Evolutionary conservation across 2,329 filamentous ascomycete genomes (phyloP), one percentile per base, ranked within the genome.

Genomic region (Aspergillus caelatus): DNA sequence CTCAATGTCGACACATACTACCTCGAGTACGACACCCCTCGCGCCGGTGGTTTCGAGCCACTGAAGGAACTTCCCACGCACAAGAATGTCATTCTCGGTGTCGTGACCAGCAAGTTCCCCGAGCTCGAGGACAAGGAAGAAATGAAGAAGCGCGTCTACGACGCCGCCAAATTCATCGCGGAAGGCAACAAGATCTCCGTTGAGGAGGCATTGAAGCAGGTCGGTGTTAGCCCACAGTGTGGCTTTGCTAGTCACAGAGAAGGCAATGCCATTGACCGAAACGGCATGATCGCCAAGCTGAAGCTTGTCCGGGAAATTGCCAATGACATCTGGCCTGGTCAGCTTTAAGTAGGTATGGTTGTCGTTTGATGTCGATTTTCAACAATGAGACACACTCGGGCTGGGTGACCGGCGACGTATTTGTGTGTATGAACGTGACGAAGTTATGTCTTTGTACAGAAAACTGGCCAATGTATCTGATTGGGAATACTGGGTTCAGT

Each of bases 261-360:
- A 70, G 91, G 91, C 0, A 93, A 94, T 73, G 84, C 87, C 16
- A 81, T 94, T 60, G 85, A 83, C 26, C 81, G 87, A 66, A 86
- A 91, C 53, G 90, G 91, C 65, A 89, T 93, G 88, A 86, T 86
- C 79, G 87, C 85, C 76, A 94, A 93, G 81, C 78, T 94, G 71
- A 81, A 85, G 68, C 79, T 94, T 58, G 89, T 93, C 21, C 85
- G 90, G 67, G 82, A 87, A 69, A 87, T 94, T 71, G 90, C 91
- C 3, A 86, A 93, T 72, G 86, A 89, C 71, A 85, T 93, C 62
- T 94, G 91, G 91, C 83, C 84, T 4, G 81, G 82, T 23, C 78
- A 86, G 78, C 74, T 80, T 67, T 86, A 66, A 71, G 54, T 45
- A 43, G 8, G 16, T 21, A 21, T 30, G 26, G 46, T 28, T 32